phyloP scores from a whole-genome alignment of 1,284 basidiomycete species.

The Tilletia caries region DNA sequence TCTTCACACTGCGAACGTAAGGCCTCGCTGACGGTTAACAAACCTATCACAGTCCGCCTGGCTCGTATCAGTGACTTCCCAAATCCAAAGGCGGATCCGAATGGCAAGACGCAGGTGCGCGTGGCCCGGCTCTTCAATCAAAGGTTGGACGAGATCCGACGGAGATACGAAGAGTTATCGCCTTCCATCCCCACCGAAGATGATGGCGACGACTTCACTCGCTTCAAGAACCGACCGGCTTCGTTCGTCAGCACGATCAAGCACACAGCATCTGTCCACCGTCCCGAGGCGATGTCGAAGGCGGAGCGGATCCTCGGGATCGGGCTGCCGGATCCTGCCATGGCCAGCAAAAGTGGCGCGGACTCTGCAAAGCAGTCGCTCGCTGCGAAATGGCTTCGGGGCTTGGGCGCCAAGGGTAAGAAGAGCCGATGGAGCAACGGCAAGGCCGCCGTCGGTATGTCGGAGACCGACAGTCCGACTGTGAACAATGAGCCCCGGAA shows the following conservation, averaged over 20 bases:
- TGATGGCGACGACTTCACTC: conserved; percentile 25
- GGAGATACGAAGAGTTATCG: conserved; percentile 40
- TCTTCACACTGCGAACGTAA: background rate
- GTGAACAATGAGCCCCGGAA: conserved; percentile 19
- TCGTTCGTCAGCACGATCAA: conserved; percentile 49
- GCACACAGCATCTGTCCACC: conserved; percentile 35
- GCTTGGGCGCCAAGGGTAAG: conserved; percentile 30
- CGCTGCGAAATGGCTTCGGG: conserved; percentile 45
- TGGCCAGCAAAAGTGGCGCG: conserved; percentile 21
- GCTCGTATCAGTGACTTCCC: conserved; percentile 44
- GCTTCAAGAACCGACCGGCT: conserved; percentile 23
- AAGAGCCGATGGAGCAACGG: conserved; percentile 5
- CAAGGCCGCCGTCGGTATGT: background rate
- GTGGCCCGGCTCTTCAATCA: conserved; percentile 40
- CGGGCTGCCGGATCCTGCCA: conserved; percentile 27
- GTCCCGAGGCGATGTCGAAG: conserved; percentile 24
- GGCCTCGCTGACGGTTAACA: background rate
- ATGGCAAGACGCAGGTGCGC: conserved; percentile 32
- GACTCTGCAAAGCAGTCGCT: conserved; percentile 31
- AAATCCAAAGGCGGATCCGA: conserved; percentile 30
- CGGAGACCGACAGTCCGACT: conserved; percentile 17
- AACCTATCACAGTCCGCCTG: conserved; percentile 27
- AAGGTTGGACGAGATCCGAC: conserved; percentile 39
- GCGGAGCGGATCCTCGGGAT: conserved; percentile 45
- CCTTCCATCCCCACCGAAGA: conserved; percentile 31